Base-by-base conservation (phyloP, 139 green algal genomes). In the Micromonas commoda region DNA sequence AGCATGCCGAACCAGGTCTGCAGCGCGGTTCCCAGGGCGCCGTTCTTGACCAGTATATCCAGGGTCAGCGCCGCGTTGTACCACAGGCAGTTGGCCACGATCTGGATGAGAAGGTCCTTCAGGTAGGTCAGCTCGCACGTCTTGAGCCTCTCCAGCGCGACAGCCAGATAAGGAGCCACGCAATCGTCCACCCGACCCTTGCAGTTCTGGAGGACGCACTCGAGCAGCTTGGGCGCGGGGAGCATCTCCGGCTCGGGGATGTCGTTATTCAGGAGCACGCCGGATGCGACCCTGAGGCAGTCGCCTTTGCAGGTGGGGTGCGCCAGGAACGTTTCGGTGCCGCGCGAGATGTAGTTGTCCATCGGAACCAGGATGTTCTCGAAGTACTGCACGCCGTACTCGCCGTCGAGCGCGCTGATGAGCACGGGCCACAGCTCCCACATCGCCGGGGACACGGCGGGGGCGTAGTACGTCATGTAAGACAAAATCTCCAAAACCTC, bases 261-360 rank as follows among this genome's bases (percentile, higher is more conserved):
- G 63, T 88, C 60, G 6, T 79, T 60, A 28, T 75, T 53, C 19
- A 38, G 53, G 54, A 88, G 38, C 34, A 83, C 32, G 79, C 84
- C 75, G 24, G 35, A 33, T 20, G 61, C 28, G 2, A 72, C 28
- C 2, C n/a, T 34, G 1, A 68, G 29, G 6, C 13, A 70, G 28
- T 73, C 63, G 2, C 83, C 28, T 65, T 83, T 74, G 32, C 64
- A 71, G n/a, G 77, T 33, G 2, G 32, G 24, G 68, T 29, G 61
- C 9, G 80, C 75, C 4, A 87, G 70, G 52, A 86, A 88, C n/a
- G 60, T 65, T 37, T 93, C 86, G 0, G 89, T 94, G 71, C 85
- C 90, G 26, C 89, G 81, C 57, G 80, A 90, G 77, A 99, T 94
- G 82, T 88, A 96, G 87, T 97, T 99, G 86, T 98, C 94, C 69